Evolutionary conservation across 2,329 filamentous ascomycete genomes (phyloP).

Genomic region (Trichoderma brevicompactum): DNA sequence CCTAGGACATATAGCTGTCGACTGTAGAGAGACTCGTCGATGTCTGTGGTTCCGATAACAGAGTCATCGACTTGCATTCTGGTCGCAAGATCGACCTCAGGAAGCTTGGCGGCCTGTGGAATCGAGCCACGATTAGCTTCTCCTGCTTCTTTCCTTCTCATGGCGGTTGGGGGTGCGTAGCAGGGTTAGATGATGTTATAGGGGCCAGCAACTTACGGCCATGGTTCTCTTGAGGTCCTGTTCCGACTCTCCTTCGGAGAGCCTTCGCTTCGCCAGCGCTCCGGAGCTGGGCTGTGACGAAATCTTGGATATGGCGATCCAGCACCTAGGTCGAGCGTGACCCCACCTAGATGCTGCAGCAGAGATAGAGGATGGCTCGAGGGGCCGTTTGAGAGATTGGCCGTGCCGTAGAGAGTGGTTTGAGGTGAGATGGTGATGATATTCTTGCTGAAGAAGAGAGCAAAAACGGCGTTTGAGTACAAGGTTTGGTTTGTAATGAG

Average conservation of each 20-base stretch:
- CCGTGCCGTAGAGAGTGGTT: slow-evolving; percentile 1
- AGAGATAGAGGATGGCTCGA: neutral
- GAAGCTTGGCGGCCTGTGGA: slow-evolving; percentile 55
- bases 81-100: slow-evolving; percentile 65
- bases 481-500: slow-evolving; percentile 22
- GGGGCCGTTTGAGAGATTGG: neutral
- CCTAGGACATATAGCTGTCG: slow-evolving; percentile 73
- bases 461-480: neutral
- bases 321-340: slow-evolving; percentile 46
- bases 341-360: slow-evolving; percentile 40
- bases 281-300: slow-evolving; percentile 40
- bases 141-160: neutral
- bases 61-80: slow-evolving; percentile 69
- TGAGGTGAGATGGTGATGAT: neutral
- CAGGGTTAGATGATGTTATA: neutral
- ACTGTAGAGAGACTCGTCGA: slow-evolving; percentile 75
- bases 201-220: slow-evolving; percentile 55
- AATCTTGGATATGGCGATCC: slow-evolving; percentile 44
- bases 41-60: slow-evolving; percentile 59
- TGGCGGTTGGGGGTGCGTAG: neutral
- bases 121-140: neutral
- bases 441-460: neutral
- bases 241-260: slow-evolving; percentile 63
- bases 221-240: slow-evolving; percentile 63
- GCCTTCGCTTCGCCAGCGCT: slow-evolving; percentile 71